Base-by-base conservation (phyloP, 768 basidiomycete species). In the Boletus subcaerulescens region DNA sequence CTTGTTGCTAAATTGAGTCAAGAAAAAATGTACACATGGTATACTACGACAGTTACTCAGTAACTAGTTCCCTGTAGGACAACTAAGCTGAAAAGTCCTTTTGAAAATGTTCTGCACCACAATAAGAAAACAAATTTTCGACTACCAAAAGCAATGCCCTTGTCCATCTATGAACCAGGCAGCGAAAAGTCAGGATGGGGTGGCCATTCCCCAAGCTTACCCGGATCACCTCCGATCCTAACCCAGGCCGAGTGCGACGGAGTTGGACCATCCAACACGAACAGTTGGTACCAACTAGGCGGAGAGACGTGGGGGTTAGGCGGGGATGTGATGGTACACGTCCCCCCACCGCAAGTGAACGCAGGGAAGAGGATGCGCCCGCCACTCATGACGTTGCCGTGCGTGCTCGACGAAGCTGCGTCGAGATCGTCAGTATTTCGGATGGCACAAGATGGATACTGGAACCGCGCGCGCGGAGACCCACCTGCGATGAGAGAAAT, bases 201-300 rank as follows among this genome's bases (percentile, higher is more conserved):
- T 0, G 89, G 89, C 89, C 89, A 91, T 58, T 86, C 83, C 0
- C 89, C 89, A 14, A 92, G 67, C 50, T 73, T 18, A 0, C 75
- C 78, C 1, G 89, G 89, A 64, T 92, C 91, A 1, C 87, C 87
- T 22, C 90, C 90, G 47, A 92, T 87, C 31, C 89, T 81, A 12
- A 93, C 80, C 83, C 86, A 89, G 12, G 76, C 70, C 17, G 89
- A 87, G 59, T 83, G 80, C 24, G 86, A 89, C 3, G 91, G 90
- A 3, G 88, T 89, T 26, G 87, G 84, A 1, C 88, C 88, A 48
- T 91, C 89, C 29, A 92, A 74, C 45, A 92, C 75, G 65, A 86
- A 92, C 10, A 92, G 63, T 65, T 87, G 85, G 51, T 85, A 81
- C 85, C 89, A 91, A 6, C 84, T 86, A 0, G 89, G 90, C 17